Base-by-base conservation (phyloP, 345 rosid species). In the Salix brachista region DNA sequence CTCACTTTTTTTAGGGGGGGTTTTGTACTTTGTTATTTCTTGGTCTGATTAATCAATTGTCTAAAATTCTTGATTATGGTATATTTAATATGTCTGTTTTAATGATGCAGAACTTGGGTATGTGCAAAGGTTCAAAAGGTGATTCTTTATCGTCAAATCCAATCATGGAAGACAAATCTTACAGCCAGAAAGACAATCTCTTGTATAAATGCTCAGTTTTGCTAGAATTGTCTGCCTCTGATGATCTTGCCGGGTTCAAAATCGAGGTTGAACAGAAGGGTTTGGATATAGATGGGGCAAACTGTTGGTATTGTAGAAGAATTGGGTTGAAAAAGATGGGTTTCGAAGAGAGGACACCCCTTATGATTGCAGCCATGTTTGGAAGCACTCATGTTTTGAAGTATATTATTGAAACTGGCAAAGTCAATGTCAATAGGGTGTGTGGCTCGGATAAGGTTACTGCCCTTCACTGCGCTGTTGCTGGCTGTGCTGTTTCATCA, bases 381-480 rank as follows among this genome's bases (percentile, higher is more conserved):
- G 99, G 97, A 62, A 92, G 97, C 79, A 14, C 71, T 34, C 80
- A 83, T 2, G 90, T 92, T 21, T 64, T 89, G 76, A 91, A 83
- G 84, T 92, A 91, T 75, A 84, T 95, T 18, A 79, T 89, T 4
- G 84, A 78, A 67, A 84, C 87, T 0, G 88, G 86, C 8, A 88
- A 80, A 62, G 77, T 83, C 50, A 87, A 91, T 72, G 90, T 91
- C 70, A 89, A 91, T 56, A 85, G 89, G 78, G 86, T 87, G 80
- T 92, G 90, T 39, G 90, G 97, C 44, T 78, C 76, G 9, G 97
- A 93, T 87, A 87, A 84, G 82, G 90, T 88, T 70, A 91, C 99
- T 50, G 97, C 99, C 21, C 96, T 95, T 73, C 99, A 95, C 84
- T 93, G 94, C 74, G 99, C 97, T 14, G 93, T 88, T 75, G 96